phyloP scores from a whole-genome alignment of 768 basidiomycete genomes.

The Lentinula sp. region DNA sequence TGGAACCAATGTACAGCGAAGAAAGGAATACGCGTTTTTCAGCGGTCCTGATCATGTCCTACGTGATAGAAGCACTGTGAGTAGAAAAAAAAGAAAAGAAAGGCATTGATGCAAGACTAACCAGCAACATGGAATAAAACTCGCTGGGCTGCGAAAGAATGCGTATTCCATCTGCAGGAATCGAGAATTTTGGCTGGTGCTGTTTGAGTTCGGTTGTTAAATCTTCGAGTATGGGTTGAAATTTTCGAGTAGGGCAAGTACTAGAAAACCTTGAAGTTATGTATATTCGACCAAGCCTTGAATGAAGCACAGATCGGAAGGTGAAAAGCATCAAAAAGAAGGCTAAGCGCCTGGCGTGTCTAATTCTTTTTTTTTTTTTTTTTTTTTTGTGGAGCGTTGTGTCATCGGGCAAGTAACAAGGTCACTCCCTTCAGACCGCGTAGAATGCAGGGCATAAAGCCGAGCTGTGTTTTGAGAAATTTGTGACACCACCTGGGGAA shows the following conservation, averaged over 20 bases:
- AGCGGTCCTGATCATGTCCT: slow-evolving; percentile 80
- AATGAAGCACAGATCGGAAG: not conserved
- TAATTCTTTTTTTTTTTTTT: not conserved
- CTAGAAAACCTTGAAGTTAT: not conserved
- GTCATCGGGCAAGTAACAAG: not conserved
- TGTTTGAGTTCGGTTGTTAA: slow-evolving; percentile 28
- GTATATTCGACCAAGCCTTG: not conserved
- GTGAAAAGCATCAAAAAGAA: not conserved
- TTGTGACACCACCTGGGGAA: not conserved
- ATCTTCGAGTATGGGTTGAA: slow-evolving; percentile 29
- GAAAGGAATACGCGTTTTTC: slow-evolving; percentile 81
- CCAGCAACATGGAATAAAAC: slow-evolving; percentile 53
- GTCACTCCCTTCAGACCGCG: not conserved
- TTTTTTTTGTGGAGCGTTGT: not conserved
- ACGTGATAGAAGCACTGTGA: not conserved
- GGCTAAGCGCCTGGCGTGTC: no score
- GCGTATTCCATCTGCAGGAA: slow-evolving; percentile 40
- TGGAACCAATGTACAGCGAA: slow-evolving; percentile 80
- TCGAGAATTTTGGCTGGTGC: slow-evolving; percentile 41
- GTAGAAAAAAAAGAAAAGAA: not conserved
- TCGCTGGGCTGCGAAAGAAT: slow-evolving; percentile 51
- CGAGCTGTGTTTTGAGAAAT: not conserved
- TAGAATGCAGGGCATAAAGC: not conserved
- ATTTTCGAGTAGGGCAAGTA: not conserved
- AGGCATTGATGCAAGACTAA: slow-evolving; percentile 22